Conservation (phyloP, 257 asterid species). For the Scutellaria baicalensis region DNA sequence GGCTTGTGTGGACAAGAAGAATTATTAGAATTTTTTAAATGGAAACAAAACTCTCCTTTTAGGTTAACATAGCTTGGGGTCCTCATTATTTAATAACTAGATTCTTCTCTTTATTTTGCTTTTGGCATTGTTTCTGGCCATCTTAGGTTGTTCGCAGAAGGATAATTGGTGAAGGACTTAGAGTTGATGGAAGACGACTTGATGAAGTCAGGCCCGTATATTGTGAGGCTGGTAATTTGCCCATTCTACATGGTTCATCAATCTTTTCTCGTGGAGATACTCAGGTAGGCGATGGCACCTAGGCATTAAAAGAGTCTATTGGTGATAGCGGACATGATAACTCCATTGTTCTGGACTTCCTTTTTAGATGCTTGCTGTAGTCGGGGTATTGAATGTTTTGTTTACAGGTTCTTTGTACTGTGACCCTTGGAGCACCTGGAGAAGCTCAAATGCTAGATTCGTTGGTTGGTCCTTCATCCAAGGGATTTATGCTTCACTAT, state of each 20-base stretch:
- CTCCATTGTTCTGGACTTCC: background rate
- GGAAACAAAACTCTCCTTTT: background rate
- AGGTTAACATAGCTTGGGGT: background rate
- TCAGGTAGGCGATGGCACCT: conserved; percentile 46
- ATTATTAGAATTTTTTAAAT: background rate
- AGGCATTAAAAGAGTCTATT: background rate
- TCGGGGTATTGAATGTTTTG: conserved; percentile 18
- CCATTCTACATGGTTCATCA: conserved; percentile 81
- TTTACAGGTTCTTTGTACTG: conserved; percentile 86
- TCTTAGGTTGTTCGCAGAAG: conserved; percentile 83
- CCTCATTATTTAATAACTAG: background rate
- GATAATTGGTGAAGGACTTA: conserved; percentile 71
- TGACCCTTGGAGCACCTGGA: conserved; percentile 97
- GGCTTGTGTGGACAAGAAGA: conserved; percentile 5
- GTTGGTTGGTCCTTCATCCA: conserved; percentile 86
- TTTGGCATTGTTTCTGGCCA: conserved; percentile 15
- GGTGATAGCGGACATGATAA: background rate
- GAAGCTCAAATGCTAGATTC: conserved; percentile 89
- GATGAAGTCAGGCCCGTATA: conserved; percentile 88
- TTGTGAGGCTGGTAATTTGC: conserved; percentile 89
- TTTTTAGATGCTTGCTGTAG: conserved; percentile 10
- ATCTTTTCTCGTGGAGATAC: conserved; percentile 93
- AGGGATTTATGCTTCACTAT: conserved; percentile 96
- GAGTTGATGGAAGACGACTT: conserved; percentile 91
- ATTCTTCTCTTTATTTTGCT: conserved; percentile 6